Evolutionary conservation across 2,329 filamentous ascomycete genomes (phyloP).

Genomic region (Monosporascus ibericus): DNA sequence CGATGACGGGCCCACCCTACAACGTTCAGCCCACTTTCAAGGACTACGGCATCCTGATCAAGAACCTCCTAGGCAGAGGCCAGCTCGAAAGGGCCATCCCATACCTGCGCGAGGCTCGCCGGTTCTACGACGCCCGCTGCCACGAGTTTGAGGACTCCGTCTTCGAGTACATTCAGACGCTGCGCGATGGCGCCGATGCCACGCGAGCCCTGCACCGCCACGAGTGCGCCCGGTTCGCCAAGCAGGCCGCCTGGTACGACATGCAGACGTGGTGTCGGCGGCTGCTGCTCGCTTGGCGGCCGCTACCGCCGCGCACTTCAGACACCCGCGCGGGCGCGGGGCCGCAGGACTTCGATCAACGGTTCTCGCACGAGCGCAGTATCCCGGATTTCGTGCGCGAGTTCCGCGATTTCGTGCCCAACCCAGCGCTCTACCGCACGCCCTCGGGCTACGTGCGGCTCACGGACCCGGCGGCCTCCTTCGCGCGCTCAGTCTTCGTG

Average conservation of each 20-base stretch:
- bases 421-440: constrained; percentile 28
- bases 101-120: constrained; percentile 21
- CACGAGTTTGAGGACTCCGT: constrained; percentile 16
- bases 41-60: constrained; percentile 46
- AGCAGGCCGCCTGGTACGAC: constrained; percentile 26
- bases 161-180: constrained; percentile 19
- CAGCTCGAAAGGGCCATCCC: constrained; percentile 12
- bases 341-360: neutral
- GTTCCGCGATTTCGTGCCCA: constrained; percentile 40
- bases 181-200: constrained; percentile 15
- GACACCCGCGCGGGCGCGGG: too few species aligned
- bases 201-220: constrained; percentile 13
- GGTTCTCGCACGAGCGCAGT: constrained; percentile 10
- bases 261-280: constrained; percentile 21
- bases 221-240: constrained; percentile 19
- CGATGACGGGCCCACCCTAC: constrained; percentile 54
- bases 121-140: constrained; percentile 22
- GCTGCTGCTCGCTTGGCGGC: constrained; percentile 14
- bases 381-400: constrained; percentile 40
- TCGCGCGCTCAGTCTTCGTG: constrained; percentile 9
- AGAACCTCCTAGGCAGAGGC: constrained; percentile 26
- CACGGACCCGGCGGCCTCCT: constrained; percentile 13
- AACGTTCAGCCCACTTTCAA: constrained; percentile 49
- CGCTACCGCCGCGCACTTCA: neutral
- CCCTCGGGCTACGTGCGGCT: constrained; percentile 34